A percentile compares a stretch with the other conserved stretches of the same genome.
phyloP scores from a whole-genome alignment of 768 basidiomycete genomes.

The Pulveroboletus sp. region DNA sequence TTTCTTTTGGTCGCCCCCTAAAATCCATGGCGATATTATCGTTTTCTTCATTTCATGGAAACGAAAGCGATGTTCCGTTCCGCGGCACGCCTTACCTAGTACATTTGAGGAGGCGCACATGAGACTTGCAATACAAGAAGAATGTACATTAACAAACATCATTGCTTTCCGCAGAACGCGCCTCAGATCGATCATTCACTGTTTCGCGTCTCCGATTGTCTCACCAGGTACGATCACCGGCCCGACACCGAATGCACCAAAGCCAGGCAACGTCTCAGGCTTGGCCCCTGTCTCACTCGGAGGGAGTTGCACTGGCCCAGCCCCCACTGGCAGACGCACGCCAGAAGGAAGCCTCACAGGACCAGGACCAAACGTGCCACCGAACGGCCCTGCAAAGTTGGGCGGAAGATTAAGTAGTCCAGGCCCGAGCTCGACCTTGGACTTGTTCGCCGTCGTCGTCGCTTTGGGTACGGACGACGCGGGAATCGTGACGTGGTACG shows the following conservation, averaged over 20 bases:
- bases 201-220: slow-evolving; percentile 18
- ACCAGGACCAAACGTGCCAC: slow-evolving; percentile 20
- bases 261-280: slow-evolving; percentile 24
- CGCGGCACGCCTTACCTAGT: neutral
- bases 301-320: slow-evolving; percentile 20
- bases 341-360: slow-evolving; percentile 19
- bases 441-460: neutral
- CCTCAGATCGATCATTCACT: slow-evolving; percentile 1
- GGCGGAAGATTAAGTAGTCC: slow-evolving; percentile 8
- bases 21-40: neutral
- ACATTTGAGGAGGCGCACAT: too few species aligned
- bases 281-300: slow-evolving; percentile 19
- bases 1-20: slow-evolving; percentile 1
- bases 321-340: slow-evolving; percentile 8
- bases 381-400: slow-evolving; percentile 12
- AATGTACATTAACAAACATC: neutral
- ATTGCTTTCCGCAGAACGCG: too few species aligned
- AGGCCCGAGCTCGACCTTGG: slow-evolving; percentile 24
- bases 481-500: slow-evolving; percentile 24
- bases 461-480: slow-evolving; percentile 14
- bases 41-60: neutral
- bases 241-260: slow-evolving; percentile 25
- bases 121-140: neutral
- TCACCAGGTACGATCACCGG: slow-evolving; percentile 29
- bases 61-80: neutral